Conservation (phyloP, 176 grass and related monocot species). For the Carex kokanica region DNA sequence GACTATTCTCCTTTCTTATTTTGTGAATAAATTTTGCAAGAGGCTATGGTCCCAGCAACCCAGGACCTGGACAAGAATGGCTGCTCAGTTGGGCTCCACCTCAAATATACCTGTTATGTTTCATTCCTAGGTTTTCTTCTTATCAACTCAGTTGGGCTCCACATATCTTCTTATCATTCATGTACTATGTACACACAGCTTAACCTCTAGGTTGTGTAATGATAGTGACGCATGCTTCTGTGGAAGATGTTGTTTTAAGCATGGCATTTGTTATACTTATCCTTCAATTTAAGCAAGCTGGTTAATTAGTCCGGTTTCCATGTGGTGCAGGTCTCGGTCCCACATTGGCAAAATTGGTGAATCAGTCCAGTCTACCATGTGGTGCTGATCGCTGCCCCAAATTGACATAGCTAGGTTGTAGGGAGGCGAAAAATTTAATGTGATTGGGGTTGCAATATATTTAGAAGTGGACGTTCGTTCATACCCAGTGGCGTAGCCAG, state of each 20-base stretch:
- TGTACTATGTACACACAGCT: neutral
- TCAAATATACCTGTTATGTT: neutral
- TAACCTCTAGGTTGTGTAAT: neutral
- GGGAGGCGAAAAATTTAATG: neutral
- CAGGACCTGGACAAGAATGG: neutral
- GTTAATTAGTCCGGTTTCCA: neutral
- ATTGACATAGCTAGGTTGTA: constrained; percentile 6
- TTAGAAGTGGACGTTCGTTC: neutral
- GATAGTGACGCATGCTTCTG: neutral
- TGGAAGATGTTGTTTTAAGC: constrained; percentile 4
- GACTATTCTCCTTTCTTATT: neutral
- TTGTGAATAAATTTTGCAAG: neutral
- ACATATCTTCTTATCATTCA: neutral
- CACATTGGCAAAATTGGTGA: neutral
- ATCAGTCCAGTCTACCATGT: neutral
- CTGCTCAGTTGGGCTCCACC: neutral
- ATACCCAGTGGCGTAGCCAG: no score
- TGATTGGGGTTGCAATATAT: neutral
- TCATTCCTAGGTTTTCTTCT: neutral
- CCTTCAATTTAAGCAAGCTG: neutral
- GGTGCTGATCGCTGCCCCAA: neutral
- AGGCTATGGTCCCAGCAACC: neutral
- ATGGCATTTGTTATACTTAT: neutral
- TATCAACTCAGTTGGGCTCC: neutral
- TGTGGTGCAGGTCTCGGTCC: neutral